A percentile compares a stretch with the other conserved stretches of the same genome.
phyloP scores from a whole-genome alignment of 768 basidiomycete species.

The Boletellus sp. region DNA sequence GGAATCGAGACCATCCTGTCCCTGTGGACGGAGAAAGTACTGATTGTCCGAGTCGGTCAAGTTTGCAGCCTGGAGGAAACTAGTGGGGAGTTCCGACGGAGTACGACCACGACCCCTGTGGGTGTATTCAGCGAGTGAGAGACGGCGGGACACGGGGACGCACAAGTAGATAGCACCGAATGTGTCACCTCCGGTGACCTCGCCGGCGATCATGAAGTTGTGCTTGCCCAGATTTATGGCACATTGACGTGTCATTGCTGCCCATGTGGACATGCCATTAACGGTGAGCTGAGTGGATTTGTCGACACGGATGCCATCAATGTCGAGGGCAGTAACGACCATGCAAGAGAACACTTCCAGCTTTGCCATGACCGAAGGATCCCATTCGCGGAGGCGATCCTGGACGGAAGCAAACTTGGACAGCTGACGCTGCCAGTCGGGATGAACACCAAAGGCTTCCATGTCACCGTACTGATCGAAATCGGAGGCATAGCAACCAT shows the following conservation, averaged over 20 bases:
- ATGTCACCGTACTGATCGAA: slow-evolving; percentile 97
- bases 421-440: slow-evolving; percentile 90
- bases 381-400: slow-evolving; percentile 94
- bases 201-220: slow-evolving; percentile 89
- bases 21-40: slow-evolving; percentile 74
- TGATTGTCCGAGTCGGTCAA: slow-evolving; percentile 55
- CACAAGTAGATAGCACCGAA: slow-evolving; percentile 86
- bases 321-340: slow-evolving; percentile 80
- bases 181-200: slow-evolving; percentile 91
- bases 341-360: slow-evolving; percentile 80
- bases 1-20: slow-evolving; percentile 62
- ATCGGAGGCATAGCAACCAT: slow-evolving; percentile 77
- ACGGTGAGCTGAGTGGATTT: slow-evolving; percentile 92
- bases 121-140: background rate
- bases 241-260: slow-evolving; percentile 67
- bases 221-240: slow-evolving; percentile 68
- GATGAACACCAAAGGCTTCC: slow-evolving; percentile 96
- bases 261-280: slow-evolving; percentile 75
- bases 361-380: slow-evolving; percentile 70
- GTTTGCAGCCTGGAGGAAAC: slow-evolving; percentile 68
- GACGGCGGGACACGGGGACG: slow-evolving; percentile 25
- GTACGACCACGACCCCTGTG: slow-evolving; percentile 85
- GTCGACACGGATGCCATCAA: slow-evolving; percentile 94
- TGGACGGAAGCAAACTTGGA: slow-evolving; percentile 96
- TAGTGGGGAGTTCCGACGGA: slow-evolving; percentile 61